Evolutionary conservation across 1,284 basidiomycete species (phyloP), one percentile per base, ranked within the genome.

Genomic region (Ganoderma boninense): DNA sequence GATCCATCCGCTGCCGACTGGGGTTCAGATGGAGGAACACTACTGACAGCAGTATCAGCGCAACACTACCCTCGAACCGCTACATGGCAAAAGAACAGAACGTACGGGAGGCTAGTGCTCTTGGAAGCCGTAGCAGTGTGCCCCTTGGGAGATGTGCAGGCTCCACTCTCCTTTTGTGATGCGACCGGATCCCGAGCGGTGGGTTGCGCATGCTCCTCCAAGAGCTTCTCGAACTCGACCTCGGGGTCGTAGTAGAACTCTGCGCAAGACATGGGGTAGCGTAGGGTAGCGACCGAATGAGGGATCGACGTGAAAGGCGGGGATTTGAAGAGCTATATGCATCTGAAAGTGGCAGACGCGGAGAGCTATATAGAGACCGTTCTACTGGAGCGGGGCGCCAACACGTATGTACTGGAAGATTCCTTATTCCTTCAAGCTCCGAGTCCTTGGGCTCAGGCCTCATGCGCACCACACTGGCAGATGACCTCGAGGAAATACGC

Each of bases 191-290:
- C 56, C 14, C 18, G 56, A 26, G 49, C 23, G 3, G 49, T 14
- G 14, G 49, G 13, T 8, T 20, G 35, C n/a, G 35, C 32, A 23
- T 69, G 67, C 46, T 74, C 69, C 60, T 77, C 73, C 38, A 74
- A 67, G 23, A 72, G 54, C 60, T 61, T 65, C 66, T 75, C 71
- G 62, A 75, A 73, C 71, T 73, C 73, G 46, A 73, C 65, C 38
- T 70, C 70, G 2, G 72, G 76, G 66, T 74, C 74, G 68, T 75
- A 75, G 68, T 72, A 71, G 71, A 67, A 73, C 56, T 65, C 69
- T 54, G 69, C 69, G 63, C 73, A 74, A 5, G 70, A 66, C 72
- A 74, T 73, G 38, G 62, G 4, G 18, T 65, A 57, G 52, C 20
- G 4, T 18, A 46, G 4, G 18, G 23, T 52, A 52, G 23, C 14